Evolutionary conservation across 2,329 filamentous ascomycete genomes (phyloP), one percentile per base, ranked within the genome.

Genomic region (Plenodomus lindquistii): DNA sequence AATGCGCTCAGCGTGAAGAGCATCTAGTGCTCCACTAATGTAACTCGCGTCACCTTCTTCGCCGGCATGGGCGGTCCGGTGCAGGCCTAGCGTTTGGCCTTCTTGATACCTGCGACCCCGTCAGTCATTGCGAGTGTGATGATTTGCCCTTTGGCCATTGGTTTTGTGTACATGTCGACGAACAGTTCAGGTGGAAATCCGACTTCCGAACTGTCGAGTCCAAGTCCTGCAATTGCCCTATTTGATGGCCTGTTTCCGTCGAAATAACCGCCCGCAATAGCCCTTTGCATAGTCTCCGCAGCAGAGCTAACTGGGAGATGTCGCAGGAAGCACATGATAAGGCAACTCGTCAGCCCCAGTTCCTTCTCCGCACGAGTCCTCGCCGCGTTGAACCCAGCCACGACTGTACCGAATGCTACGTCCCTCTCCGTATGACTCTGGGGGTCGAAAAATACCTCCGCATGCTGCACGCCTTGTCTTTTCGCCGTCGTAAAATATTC

Each of bases 381-480:
- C 1, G 85, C 88, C 1, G 77, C 76, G 0, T 73, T 74, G 59
- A 90, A 84, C 2, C 88, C 89, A 2, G 71, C 66, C 3, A 91
- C 78, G 18, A 91, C 80, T 2, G 82, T 85, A 15, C 79, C 74
- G 64, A 89, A 86, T 7, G 77, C 57, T 3, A 92, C 73, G 4
- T 85, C 85, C 16, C 87, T 80, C 11, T 73, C 74, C 4, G 83
- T 80, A 69, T 92, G 89, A 1, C 86, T 87, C 70, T 92, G 88
- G 1, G 88, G 88, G 67, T 92, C 89, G 73, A 92, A 91, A 75
- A 91, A 92, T 55, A 91, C 80, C 70, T 92, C 88, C 13, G 86
- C 86, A 64, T 92, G 88, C 40, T 82, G 78, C 1, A 91, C 84
- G 31, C 83, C 83, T 53, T 90, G 84, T 1, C 73, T 73, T 24